Evolutionary conservation across 2,329 filamentous ascomycete genomes (phyloP).

Genomic region (Leptodontidium sp.): DNA sequence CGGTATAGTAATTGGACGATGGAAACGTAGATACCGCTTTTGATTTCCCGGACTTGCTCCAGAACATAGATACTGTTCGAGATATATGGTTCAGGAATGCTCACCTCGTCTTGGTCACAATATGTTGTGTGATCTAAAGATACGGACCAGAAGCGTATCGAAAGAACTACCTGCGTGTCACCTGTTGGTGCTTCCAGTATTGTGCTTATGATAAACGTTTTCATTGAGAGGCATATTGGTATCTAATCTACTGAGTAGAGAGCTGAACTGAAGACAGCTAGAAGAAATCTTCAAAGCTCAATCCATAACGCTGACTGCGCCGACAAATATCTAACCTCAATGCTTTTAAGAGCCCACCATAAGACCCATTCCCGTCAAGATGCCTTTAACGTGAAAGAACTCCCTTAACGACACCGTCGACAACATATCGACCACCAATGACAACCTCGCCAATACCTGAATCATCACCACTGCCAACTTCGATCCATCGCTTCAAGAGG

Average conservation of each 20-base stretch:
- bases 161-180: too few relatives aligned
- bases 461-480: constrained; percentile 55
- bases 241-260: constrained; percentile 3
- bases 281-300: not conserved
- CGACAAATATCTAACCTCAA: not conserved
- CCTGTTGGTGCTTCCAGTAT: too few relatives aligned
- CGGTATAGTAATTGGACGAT: constrained; percentile 7
- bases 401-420: constrained; percentile 45
- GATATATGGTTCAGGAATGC: too few relatives aligned
- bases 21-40: not conserved
- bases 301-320: not conserved
- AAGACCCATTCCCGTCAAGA: not conserved
- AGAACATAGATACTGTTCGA: too few relatives aligned
- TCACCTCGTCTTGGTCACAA: too few relatives aligned
- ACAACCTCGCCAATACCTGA: constrained; percentile 45
- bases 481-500: constrained; percentile 78
- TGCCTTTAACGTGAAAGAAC: constrained; percentile 39
- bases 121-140: too few relatives aligned
- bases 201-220: not conserved
- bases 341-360: constrained; percentile 2
- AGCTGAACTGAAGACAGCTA: not conserved
- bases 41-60: too few relatives aligned
- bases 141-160: too few relatives aligned
- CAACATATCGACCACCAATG: constrained; percentile 40
- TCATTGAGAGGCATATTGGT: not conserved